Percentiles rank a stretch among this genome's conserved stretches.
phyloP scores from a whole-genome alignment of 2,329 filamentous ascomycete species.

The Botrytis byssoidea region DNA sequence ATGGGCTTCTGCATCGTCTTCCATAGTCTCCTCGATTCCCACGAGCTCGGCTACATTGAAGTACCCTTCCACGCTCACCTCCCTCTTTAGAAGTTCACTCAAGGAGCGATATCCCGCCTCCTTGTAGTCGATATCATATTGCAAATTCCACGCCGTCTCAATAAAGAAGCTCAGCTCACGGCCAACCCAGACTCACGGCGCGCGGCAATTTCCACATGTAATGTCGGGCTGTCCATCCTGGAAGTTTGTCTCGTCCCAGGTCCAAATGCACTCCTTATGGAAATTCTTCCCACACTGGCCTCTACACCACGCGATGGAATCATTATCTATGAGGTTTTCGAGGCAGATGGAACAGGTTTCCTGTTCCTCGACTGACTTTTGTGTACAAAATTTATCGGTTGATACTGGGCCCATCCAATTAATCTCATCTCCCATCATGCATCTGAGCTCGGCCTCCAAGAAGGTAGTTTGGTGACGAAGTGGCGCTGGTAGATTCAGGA shows the following conservation, averaged over 20 bases:
- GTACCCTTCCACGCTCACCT: neutral
- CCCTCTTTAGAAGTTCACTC: neutral
- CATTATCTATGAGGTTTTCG: neutral
- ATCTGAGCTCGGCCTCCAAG: neutral
- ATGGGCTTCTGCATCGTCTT: neutral
- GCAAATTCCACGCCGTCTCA: neutral
- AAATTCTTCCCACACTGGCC: neutral
- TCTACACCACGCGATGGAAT: neutral
- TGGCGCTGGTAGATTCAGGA: neutral
- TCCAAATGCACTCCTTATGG: neutral
- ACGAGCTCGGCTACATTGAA: neutral
- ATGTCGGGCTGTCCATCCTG: too few species aligned
- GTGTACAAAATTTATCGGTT: neutral
- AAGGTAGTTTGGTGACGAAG: neutral
- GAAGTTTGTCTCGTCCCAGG: neutral
- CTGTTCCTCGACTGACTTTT: neutral
- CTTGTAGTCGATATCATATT: neutral
- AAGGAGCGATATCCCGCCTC: neutral
- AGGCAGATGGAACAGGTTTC: neutral
- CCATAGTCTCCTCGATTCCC: neutral
- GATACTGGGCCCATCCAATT: neutral
- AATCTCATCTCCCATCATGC: neutral
- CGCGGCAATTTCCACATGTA: neutral
- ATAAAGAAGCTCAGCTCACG: neutral
- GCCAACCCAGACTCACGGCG: neutral